Conservation (phyloP, 2,329 filamentous ascomycete genomes). For the Diaporthe citri region DNA sequence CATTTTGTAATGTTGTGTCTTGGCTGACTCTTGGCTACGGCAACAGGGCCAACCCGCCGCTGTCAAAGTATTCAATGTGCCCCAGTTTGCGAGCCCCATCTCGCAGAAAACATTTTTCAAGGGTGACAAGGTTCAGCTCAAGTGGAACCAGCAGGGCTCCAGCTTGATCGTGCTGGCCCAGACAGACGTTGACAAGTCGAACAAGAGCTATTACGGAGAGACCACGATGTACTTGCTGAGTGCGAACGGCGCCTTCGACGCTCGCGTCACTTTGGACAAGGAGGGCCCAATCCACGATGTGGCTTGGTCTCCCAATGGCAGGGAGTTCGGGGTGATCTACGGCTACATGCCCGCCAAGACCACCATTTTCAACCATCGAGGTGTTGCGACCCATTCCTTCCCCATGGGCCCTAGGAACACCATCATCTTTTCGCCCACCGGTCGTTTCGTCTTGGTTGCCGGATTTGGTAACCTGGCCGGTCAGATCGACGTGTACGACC, state of each 20-base stretch:
- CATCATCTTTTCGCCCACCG: conserved; percentile 92
- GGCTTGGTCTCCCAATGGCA: conserved; percentile 84
- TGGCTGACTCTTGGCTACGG: conserved; percentile 37
- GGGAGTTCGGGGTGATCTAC: conserved; percentile 97
- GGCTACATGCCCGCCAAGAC: conserved; percentile 99
- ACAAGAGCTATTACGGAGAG: conserved; percentile 99
- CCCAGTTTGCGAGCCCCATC: conserved; percentile 83
- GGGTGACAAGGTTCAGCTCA: conserved; percentile 97
- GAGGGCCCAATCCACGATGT: conserved; percentile 60
- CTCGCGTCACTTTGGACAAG: conserved; percentile 75
- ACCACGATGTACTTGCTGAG: conserved; percentile 96
- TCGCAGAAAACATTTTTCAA: conserved; percentile 99
- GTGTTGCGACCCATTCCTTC: conserved; percentile 86
- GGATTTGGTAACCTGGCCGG: conserved; percentile 98
- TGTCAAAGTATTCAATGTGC: conserved; percentile 94
- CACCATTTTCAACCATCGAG: conserved; percentile 95
- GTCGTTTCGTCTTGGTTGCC: conserved; percentile 91
- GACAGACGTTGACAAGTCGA: conserved; percentile 97
- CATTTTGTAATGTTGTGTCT: not conserved
- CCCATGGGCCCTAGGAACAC: conserved; percentile 92
- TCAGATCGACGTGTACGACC: conserved; percentile 97
- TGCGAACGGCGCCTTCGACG: conserved; percentile 91
- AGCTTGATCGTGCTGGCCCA: conserved; percentile 94
- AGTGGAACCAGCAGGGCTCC: conserved; percentile 95
- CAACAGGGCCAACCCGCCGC: conserved; percentile 87